Evolutionary conservation across 768 basidiomycete species (phyloP).

Genomic region (Sarcodon sp.): DNA sequence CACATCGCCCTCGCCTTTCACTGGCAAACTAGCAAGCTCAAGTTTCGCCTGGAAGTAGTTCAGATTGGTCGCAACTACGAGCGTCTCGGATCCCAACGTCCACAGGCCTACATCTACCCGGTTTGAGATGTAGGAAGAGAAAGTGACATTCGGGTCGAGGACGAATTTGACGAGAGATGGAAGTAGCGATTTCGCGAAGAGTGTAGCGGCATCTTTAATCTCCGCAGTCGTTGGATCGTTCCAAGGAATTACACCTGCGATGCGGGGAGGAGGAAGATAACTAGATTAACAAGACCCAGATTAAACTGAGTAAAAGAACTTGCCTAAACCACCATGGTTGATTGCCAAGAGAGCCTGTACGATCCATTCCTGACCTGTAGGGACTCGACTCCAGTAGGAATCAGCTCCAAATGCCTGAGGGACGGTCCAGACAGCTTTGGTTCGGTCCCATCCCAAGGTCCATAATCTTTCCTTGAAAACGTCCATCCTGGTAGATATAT

Average conservation of each 20-base stretch:
- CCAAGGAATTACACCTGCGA: conserved; percentile 24
- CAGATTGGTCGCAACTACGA: conserved; percentile 22
- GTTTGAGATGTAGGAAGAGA: conserved; percentile 9
- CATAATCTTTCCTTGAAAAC: conserved; percentile 47
- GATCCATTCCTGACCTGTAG: conserved; percentile 60
- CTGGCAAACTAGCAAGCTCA: conserved; percentile 6
- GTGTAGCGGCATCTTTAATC: conserved; percentile 22
- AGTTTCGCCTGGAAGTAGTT: conserved; percentile 13
- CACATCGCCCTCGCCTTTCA: conserved; percentile 1
- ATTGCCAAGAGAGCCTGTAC: conserved; percentile 53
- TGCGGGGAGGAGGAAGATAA: neutral
- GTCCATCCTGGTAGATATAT: conserved; percentile 56
- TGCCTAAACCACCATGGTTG: conserved; percentile 56
- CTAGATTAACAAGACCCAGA: neutral
- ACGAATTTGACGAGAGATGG: conserved; percentile 16
- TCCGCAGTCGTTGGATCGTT: conserved; percentile 25
- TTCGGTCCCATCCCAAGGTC: conserved; percentile 54
- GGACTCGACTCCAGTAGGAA: conserved; percentile 44
- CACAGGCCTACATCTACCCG: conserved; percentile 21
- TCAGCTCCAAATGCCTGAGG: conserved; percentile 64
- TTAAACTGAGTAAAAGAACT: conserved; percentile 10
- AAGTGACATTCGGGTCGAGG: conserved; percentile 14
- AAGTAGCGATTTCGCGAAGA: conserved; percentile 18
- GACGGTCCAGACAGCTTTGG: conserved; percentile 67
- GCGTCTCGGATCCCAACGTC: conserved; percentile 16